A percentile compares a stretch with the other conserved stretches of the same genome.
Evolutionary conservation across 2,329 filamentous ascomycete species (phyloP).

Genomic region (Teratosphaeria nubilosa): DNA sequence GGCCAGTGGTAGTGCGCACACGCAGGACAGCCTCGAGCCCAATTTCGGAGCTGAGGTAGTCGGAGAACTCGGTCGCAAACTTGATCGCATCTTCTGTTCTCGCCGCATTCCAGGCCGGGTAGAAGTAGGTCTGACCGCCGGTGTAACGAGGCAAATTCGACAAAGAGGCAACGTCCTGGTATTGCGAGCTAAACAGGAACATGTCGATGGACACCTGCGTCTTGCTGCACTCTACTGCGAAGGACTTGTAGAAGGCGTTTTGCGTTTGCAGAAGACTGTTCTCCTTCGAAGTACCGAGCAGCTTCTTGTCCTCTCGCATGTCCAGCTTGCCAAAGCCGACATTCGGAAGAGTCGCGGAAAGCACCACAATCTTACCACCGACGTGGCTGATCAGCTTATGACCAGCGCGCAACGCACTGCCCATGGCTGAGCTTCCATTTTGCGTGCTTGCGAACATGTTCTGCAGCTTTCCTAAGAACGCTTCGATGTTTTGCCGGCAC

Average conservation of each 20-base stretch:
- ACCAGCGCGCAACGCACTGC: constrained; percentile 79
- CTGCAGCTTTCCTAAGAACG: constrained; percentile 80
- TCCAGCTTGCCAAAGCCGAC: constrained; percentile 81
- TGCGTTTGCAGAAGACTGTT: constrained; percentile 76
- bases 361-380: constrained; percentile 86
- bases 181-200: constrained; percentile 92
- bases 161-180: constrained; percentile 92
- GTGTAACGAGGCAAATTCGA: constrained; percentile 95
- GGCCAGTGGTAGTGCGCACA: constrained; percentile 84
- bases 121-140: constrained; percentile 96
- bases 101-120: constrained; percentile 93
- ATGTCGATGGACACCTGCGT: constrained; percentile 98
- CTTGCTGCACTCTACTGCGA: constrained; percentile 97
- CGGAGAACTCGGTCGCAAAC: constrained; percentile 92
- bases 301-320: constrained; percentile 91
- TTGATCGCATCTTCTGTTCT: constrained; percentile 93
- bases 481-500: constrained; percentile 82
- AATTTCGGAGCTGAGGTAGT: constrained; percentile 93
- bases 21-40: constrained; percentile 91
- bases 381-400: constrained; percentile 93
- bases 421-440: constrained; percentile 85
- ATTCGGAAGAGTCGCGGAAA: constrained; percentile 84
- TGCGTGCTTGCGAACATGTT: constrained; percentile 96
- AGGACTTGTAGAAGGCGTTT: constrained; percentile 97
- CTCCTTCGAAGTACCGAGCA: constrained; percentile 89